A percentile compares a stretch with the other conserved stretches of the same genome.
phyloP scores from a whole-genome alignment of 2,329 filamentous ascomycete genomes.

The Gnomoniopsis sp. region DNA sequence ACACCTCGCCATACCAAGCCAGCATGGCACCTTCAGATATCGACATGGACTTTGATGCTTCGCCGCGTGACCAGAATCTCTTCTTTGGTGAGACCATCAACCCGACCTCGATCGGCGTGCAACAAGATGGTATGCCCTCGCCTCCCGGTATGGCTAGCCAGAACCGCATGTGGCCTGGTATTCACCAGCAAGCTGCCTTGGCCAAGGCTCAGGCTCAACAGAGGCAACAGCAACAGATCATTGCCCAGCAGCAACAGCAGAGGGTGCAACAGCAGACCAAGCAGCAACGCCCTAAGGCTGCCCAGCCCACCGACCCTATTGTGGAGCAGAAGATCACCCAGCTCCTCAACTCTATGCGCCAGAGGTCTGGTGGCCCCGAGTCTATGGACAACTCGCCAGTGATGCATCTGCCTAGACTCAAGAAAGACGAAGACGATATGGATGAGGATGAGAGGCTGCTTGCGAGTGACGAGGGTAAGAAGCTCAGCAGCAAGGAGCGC shows the following conservation, averaged over 20 bases:
- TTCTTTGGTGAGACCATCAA: conserved; percentile 67
- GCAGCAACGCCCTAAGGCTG: conserved; percentile 45
- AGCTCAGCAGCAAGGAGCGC: conserved; percentile 95
- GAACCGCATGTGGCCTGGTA: conserved; percentile 80
- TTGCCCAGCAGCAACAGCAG: conserved; percentile 56
- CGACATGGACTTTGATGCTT: conserved; percentile 64
- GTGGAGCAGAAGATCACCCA: conserved; percentile 93
- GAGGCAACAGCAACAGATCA: conserved; percentile 61
- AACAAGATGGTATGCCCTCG: conserved; percentile 52
- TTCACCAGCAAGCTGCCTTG: conserved; percentile 85
- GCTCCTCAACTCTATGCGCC: conserved; percentile 86
- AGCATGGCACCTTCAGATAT: conserved; percentile 59
- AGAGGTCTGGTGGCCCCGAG: conserved; percentile 58
- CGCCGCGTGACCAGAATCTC: conserved; percentile 50
- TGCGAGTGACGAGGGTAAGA: conserved; percentile 98
- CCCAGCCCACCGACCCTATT: conserved; percentile 60
- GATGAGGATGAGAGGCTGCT: conserved; percentile 88
- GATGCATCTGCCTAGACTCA: conserved; percentile 68
- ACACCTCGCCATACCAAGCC: conserved; percentile 59
- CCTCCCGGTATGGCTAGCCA: conserved; percentile 44
- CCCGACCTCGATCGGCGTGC: conserved; percentile 67
- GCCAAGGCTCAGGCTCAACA: conserved; percentile 70
- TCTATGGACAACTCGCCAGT: conserved; percentile 45
- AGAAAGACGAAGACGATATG: conserved; percentile 98
- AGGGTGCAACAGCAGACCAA: conserved; percentile 36